Base-by-base conservation (phyloP, 31 red algal species). In the Asparagopsis taxiformis region DNA sequence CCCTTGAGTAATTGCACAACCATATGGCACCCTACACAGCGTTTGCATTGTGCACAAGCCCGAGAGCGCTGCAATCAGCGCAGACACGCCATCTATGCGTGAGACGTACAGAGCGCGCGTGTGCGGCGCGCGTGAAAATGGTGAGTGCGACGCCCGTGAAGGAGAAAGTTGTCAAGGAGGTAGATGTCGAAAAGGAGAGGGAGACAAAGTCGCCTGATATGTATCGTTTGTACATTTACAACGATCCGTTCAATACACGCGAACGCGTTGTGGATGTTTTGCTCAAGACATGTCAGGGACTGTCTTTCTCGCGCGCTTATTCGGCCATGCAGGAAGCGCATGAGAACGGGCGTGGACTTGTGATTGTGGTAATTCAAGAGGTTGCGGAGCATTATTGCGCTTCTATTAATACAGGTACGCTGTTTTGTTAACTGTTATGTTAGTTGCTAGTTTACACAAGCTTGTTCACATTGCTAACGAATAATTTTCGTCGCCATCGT, bases 321-420 rank as follows among this genome's bases (percentile, higher is more conserved):
- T 11, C 87, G 28, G 87, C 79, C 31, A 91, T 91, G 87, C 78
- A 91, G 55, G 78, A 77, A 41, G 87, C 87, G 4, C 87, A 91
- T 75, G 79, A 91, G 62, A 91, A 80, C 19, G 87, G 87, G n/a
- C 43, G 78, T 32, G 87, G 87, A 21, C 59, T 91, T 1, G 87
- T 91, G 31, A 32, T 91, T 2, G 53, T 84, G 25, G 71, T 77
- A 19, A 54, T 44, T n/a, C 68, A 91, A 59, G 87, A 91, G 55
- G 84, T 91, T 74, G 87, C 87, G 8, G 87, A 91, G 60, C 78
- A 82, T 55, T 91, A 91, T 52, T 91, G 87, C 55, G 65, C 77
- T 1, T 44, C 59, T 19, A 91, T 91, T 39, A 86, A 86, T 76
- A 67, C 70, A 59, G 81, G 81, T 86, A 68, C 20, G 81, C 69